phyloP scores from a whole-genome alignment of 148 eudicot species.

The Heliosperma pusillum region DNA sequence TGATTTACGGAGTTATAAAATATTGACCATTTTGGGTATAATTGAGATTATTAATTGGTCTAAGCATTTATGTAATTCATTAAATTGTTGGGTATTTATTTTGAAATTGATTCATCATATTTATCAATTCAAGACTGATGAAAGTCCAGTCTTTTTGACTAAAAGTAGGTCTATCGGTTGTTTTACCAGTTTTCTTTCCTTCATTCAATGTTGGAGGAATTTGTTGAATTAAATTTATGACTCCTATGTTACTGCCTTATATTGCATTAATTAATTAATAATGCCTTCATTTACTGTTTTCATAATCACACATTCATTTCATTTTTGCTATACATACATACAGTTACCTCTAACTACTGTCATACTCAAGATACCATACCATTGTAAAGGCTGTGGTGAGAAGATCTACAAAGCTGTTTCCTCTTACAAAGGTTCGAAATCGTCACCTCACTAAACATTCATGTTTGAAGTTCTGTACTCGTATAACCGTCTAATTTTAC shows the following conservation, averaged over 20 bases:
- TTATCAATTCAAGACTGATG: neutral
- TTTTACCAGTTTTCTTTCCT: neutral
- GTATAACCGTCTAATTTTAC: neutral
- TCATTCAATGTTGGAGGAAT: slow-evolving; percentile 12
- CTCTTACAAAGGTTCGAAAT: slow-evolving; percentile 47
- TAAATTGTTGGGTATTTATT: slow-evolving; percentile 4
- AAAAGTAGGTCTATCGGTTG: neutral
- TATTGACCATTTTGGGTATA: neutral
- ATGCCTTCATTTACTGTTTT: neutral
- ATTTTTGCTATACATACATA: neutral
- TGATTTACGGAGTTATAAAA: neutral
- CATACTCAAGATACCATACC: slow-evolving; percentile 59
- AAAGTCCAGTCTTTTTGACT: neutral
- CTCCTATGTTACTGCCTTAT: neutral
- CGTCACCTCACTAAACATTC: neutral
- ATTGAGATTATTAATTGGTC: neutral
- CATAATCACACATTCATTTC: neutral
- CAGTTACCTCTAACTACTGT: slow-evolving; percentile 62
- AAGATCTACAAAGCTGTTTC: slow-evolving; percentile 44
- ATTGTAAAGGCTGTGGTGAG: slow-evolving; percentile 73
- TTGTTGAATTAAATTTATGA: neutral
- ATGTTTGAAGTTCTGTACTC: neutral
- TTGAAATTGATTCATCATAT: neutral
- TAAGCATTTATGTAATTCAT: slow-evolving; percentile 6
- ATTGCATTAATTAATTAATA: neutral